Conservation (phyloP, 768 basidiomycete genomes). For the Mycena floridula region DNA sequence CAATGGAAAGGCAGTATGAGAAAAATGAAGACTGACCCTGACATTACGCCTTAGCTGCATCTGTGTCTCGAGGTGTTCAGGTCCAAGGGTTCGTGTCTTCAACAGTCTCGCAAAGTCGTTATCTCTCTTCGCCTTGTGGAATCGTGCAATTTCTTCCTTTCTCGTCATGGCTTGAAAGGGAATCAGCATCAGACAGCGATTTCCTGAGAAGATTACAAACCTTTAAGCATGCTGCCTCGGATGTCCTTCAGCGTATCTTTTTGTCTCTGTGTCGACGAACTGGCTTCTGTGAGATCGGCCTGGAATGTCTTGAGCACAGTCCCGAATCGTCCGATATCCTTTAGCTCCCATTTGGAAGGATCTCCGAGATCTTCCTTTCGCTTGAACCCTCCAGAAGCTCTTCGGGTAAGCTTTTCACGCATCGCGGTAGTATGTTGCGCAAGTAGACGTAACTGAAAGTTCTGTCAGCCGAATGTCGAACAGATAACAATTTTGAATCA, state of each 20-base stretch:
- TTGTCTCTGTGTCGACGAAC: slow-evolving; percentile 33
- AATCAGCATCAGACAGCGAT: slow-evolving; percentile 2
- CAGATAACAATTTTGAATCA: slow-evolving; percentile 9
- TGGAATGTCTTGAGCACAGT: slow-evolving; percentile 41
- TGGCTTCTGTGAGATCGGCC: slow-evolving; percentile 45
- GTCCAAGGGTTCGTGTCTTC: slow-evolving; percentile 71
- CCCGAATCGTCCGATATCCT: slow-evolving; percentile 47
- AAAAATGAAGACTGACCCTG: slow-evolving; percentile 40
- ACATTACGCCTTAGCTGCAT: slow-evolving; percentile 66
- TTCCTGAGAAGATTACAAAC: slow-evolving; percentile 25
- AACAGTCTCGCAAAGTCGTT: slow-evolving; percentile 74
- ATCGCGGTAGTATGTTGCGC: slow-evolving; percentile 32
- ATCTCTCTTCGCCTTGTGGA: slow-evolving; percentile 73
- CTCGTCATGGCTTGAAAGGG: slow-evolving; percentile 60
- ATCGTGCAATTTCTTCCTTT: slow-evolving; percentile 77
- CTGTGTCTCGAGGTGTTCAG: slow-evolving; percentile 84
- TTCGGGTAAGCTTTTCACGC: slow-evolving; percentile 25
- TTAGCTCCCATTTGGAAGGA: slow-evolving; percentile 45
- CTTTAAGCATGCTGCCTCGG: slow-evolving; percentile 62
- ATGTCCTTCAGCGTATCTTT: slow-evolving; percentile 45
- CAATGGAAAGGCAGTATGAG: slow-evolving; percentile 4
- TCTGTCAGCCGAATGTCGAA: neutral
- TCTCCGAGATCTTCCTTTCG: slow-evolving; percentile 41
- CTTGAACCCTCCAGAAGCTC: slow-evolving; percentile 32
- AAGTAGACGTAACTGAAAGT: slow-evolving; percentile 35